Evolutionary conservation across 805 yeast species (phyloP).

Genomic region (Suhomyces prunicola): DNA sequence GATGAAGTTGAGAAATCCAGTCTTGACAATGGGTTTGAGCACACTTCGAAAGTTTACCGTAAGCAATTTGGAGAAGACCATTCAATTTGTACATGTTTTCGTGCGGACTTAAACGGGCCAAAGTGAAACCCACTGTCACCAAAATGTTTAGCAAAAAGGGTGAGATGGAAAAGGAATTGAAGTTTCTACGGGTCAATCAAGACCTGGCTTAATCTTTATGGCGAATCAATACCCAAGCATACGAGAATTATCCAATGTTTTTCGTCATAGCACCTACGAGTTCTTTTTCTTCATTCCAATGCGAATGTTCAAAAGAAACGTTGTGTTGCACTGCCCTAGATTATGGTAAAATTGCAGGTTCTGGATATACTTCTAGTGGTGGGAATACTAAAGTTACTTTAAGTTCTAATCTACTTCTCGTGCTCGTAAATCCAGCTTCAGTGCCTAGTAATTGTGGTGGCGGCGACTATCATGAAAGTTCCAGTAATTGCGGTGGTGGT

Average conservation of each 20-base stretch:
- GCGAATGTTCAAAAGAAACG: slow-evolving; percentile 6
- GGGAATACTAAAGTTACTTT: not conserved
- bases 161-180: no score
- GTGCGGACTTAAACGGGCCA: no score
- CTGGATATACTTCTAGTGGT: no score
- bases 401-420: no score
- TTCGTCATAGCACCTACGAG: slow-evolving; percentile 10
- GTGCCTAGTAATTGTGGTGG: no score
- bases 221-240: not conserved
- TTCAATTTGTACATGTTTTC: slow-evolving; percentile 11
- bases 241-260: slow-evolving; percentile 4
- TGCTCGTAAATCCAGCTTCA: no score
- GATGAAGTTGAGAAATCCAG: slow-evolving; percentile 22
- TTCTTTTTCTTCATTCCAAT: slow-evolving; percentile 1
- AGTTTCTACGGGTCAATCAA: no score
- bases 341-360: slow-evolving; percentile 1
- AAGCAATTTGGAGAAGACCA: slow-evolving; percentile 12
- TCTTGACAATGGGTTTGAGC: slow-evolving; percentile 14
- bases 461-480: not conserved
- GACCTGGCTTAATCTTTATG: no score
- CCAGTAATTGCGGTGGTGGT: slow-evolving; percentile 2
- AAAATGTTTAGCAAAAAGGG: no score
- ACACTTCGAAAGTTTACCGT: slow-evolving; percentile 16
- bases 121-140: no score
- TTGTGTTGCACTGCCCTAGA: slow-evolving; percentile 9